These are phyloP conservation scores for Trichoderma simmonsii DNA, from an alignment of 2,329 filamentous ascomycete genomes.

Conservation along the genomic window DNA sequence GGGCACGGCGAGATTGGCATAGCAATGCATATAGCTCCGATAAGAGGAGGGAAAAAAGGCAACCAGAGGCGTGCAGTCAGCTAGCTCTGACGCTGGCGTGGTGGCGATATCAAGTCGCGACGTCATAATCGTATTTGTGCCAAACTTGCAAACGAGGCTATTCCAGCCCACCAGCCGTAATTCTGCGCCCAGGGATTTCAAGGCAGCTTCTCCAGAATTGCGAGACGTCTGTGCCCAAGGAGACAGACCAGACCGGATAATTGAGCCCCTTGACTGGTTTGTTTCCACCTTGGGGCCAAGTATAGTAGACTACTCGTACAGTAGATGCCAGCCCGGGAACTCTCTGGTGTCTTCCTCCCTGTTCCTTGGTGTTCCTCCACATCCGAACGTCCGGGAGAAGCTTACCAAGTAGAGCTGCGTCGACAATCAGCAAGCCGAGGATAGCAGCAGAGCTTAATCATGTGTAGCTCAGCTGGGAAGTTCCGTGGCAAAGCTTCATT, in stretches of 20 bases:
- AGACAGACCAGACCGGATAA: not conserved
- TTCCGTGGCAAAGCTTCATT: not conserved
- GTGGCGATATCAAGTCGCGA: constrained; percentile 14
- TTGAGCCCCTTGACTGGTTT: not conserved
- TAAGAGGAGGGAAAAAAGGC: not conserved
- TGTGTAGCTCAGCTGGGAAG: not conserved
- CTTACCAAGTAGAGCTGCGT: not conserved
- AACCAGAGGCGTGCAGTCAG: not conserved
- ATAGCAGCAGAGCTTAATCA: not conserved
- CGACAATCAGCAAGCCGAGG: not conserved
- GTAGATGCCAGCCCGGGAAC: not conserved
- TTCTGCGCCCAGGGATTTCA: constrained; percentile 5
- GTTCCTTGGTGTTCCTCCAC: not conserved
- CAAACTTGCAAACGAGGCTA: constrained; percentile 13
- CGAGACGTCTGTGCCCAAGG: not conserved
- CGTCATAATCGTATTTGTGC: constrained; percentile 14
- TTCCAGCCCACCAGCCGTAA: constrained; percentile 9
- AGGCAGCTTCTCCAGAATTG: not conserved
- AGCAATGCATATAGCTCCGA: not conserved
- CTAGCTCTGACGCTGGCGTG: constrained; percentile 10
- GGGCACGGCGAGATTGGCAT: not conserved
- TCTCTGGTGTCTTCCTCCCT: not conserved
- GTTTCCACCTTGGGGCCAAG: not conserved
- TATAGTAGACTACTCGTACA: not conserved
- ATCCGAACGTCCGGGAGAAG: constrained; percentile 13